Evolutionary conservation across 2,329 filamentous ascomycete genomes (phyloP), one percentile per base, ranked within the genome.

Genomic region (Curvularia spicifera): DNA sequence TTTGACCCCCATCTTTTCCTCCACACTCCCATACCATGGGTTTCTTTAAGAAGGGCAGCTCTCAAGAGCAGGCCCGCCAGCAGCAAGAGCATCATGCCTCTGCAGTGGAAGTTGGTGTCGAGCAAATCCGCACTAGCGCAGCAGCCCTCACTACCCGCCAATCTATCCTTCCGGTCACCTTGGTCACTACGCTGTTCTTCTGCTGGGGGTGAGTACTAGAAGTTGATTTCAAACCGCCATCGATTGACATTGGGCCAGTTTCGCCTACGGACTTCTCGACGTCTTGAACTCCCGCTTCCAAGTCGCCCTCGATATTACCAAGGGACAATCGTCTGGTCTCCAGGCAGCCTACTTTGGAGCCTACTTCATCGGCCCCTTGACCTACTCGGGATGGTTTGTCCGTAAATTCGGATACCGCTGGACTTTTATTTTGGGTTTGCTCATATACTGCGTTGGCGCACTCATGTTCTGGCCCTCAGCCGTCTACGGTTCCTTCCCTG

Each of bases 401-500:
- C 85, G 90, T 20, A 84, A 85, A 57, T 91, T 89, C 50, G 91
- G 91, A 3, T 95, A 92, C 78, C 90, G 91, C 65, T 87, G 87
- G 42, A 91, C 90, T 0, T 93, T 95, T 67, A 93, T 95, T 59
- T 82, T 88, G 28, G 91, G 90, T 37, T 81, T 93, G 6, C 81
- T 78, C 56, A 82, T 92, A 44, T 91, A 91, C 74, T 84, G 82
- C 59, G 83, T 88, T 67, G 83, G 84, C 63, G 91, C 90, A 35
- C 86, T 94, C 63, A 91, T 93, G 78, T 93, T 94, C 78, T 95
- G 91, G 91, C 91, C 91, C 0, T 89, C 88, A 1, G 89, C 89
- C 7, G 85, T 93, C 9, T 84, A 91, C 58, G 83, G 84, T 44
- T 90, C 86, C 15, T 93, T 93, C 69, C 85, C 83, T 26, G 91